These are phyloP conservation scores for Psilocybe cyanescens DNA, from an alignment of 768 basidiomycete genomes.

Conservation along the genomic window DNA sequence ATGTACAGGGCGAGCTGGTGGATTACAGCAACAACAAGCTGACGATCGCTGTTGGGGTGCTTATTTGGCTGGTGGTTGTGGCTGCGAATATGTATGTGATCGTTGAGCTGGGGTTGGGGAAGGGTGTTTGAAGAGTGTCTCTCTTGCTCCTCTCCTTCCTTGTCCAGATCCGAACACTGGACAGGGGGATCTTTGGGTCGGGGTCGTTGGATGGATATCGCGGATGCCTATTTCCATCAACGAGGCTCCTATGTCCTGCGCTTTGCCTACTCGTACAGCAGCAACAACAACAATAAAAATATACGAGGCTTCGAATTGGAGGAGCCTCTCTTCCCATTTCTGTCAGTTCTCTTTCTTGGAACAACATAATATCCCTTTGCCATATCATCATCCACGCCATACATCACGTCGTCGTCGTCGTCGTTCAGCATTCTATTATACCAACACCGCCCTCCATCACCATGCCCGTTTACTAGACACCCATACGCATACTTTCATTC, in stretches of 20 bases:
- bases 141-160: background rate
- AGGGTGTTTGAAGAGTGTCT: background rate
- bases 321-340: background rate
- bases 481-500: no score
- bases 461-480: no score
- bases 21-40: slow-evolving; percentile 69
- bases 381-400: no score
- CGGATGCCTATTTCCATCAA: no score
- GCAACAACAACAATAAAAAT: background rate
- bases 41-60: slow-evolving; percentile 50
- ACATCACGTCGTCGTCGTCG: no score
- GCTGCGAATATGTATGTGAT: slow-evolving; percentile 82
- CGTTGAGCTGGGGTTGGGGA: slow-evolving; percentile 48
- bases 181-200: no score
- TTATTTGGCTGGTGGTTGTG: slow-evolving; percentile 68
- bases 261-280: no score
- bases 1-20: slow-evolving; percentile 41
- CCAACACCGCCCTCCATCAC: no score
- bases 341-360: background rate
- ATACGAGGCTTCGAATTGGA: background rate
- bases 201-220: no score
- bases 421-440: no score
- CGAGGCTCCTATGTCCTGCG: no score
- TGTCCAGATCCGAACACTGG: background rate
- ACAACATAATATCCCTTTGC: no score